A percentile compares a stretch with the other conserved stretches of the same genome.
Conservation (phyloP, 2,329 filamentous ascomycete genomes). For the Xylaria sp. region DNA sequence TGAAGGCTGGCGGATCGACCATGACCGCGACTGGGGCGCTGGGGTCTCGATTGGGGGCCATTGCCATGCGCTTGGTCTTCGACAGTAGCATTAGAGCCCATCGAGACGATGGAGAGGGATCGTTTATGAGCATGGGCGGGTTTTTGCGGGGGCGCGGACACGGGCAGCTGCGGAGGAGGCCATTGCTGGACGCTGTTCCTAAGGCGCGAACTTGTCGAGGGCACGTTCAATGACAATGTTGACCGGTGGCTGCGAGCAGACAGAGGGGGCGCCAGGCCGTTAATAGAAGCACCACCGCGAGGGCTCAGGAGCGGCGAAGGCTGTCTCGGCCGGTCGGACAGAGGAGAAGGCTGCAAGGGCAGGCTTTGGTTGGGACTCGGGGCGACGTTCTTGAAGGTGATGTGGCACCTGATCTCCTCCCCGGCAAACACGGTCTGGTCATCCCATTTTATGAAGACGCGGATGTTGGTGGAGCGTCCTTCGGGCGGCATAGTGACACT, state of each 20-base stretch:
- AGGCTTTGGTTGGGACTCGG: conserved; percentile 53
- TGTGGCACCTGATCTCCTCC: conserved; percentile 94
- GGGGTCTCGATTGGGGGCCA: conserved; percentile 56
- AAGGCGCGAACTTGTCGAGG: conserved; percentile 57
- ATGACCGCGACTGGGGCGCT: conserved; percentile 72
- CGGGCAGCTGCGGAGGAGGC: conserved; percentile 48
- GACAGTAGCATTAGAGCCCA: conserved; percentile 67
- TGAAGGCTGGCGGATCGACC: conserved; percentile 84
- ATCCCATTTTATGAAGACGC: conserved; percentile 95
- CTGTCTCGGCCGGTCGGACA: conserved; percentile 53
- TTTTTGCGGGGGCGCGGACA: conserved; percentile 43
- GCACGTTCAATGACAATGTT: conserved; percentile 71
- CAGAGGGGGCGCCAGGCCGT: conserved; percentile 60
- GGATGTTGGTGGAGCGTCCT: conserved; percentile 73
- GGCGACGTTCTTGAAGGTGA: conserved; percentile 92
- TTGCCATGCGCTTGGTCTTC: conserved; percentile 59
- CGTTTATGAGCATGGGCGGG: conserved; percentile 74
- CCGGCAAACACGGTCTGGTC: conserved; percentile 95
- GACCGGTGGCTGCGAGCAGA: conserved; percentile 71
- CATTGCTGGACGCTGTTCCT: conserved; percentile 62
- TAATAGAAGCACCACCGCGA: conserved; percentile 57
- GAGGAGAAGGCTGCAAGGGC: conserved; percentile 45
- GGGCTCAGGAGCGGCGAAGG: conserved; percentile 57
- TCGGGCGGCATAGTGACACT: conserved; percentile 62
- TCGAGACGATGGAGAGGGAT: conserved; percentile 84